Evolutionary conservation across 257 asterid genomes (phyloP).

Genomic region (Cordia subcordata): DNA sequence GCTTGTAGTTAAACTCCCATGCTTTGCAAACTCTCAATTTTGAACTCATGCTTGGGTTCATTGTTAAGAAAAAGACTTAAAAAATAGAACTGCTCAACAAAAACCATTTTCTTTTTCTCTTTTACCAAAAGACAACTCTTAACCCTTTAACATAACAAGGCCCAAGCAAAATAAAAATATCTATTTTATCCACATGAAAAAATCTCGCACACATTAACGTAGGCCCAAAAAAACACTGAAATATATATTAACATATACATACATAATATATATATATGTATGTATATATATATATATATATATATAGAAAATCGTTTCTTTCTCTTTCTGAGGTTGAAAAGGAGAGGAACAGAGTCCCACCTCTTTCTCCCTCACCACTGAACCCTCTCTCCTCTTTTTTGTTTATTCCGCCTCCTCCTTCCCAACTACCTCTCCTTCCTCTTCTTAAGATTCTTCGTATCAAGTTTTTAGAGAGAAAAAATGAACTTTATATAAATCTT

Average conservation of each 20-base stretch:
- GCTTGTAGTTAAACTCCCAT: too few species aligned
- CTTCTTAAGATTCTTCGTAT: slow-evolving; percentile 11
- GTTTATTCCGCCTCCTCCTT: slow-evolving; percentile 24
- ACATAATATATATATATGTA: neutral
- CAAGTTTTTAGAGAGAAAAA: neutral
- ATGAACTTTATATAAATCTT: too few species aligned
- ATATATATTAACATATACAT: too few species aligned
- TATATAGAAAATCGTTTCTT: neutral
- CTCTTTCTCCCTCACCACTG: slow-evolving; percentile 20
- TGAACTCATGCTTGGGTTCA: too few species aligned
- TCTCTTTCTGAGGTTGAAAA: slow-evolving; percentile 26
- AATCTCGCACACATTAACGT: neutral
- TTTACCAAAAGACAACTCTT: too few species aligned
- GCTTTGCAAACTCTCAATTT: too few species aligned
- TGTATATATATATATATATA: neutral
- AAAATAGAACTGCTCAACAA: too few species aligned
- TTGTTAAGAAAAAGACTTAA: too few species aligned
- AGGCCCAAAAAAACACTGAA: neutral
- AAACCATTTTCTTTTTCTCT: too few species aligned
- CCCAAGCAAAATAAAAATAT: neutral
- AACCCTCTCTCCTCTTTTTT: slow-evolving; percentile 18
- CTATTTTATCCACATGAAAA: neutral
- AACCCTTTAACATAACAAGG: neutral
- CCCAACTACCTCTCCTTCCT: slow-evolving; percentile 1
- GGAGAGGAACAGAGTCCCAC: slow-evolving; percentile 31